Evolutionary conservation across 192 early-diverging fungal species (phyloP).

Genomic region (Chytriomyces hyalinus): DNA sequence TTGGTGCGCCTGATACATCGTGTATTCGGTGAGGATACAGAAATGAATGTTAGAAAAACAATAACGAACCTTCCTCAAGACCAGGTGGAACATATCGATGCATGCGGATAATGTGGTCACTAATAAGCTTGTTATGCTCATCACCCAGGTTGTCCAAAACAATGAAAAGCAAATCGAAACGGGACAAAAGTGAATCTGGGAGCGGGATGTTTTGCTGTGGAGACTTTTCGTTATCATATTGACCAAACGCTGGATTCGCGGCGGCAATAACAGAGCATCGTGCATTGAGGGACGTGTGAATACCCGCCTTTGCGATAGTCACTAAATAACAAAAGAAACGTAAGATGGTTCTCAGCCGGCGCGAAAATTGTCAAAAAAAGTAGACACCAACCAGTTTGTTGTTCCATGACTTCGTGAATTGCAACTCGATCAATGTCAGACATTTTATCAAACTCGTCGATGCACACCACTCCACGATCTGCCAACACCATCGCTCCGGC

Average conservation of each 20-base stretch:
- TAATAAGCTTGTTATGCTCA: slow-evolving; percentile 80
- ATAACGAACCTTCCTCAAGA: slow-evolving; percentile 74
- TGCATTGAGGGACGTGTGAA: slow-evolving; percentile 96
- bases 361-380: background rate
- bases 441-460: slow-evolving; percentile 99
- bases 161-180: slow-evolving; percentile 97
- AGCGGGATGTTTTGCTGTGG: slow-evolving; percentile 95
- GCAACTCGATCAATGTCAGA: slow-evolving; percentile 94
- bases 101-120: slow-evolving; percentile 91
- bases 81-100: slow-evolving; percentile 90
- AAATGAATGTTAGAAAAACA: background rate
- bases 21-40: background rate
- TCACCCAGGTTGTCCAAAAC: slow-evolving; percentile 92
- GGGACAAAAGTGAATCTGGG: slow-evolving; percentile 93
- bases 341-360: background rate
- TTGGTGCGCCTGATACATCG: slow-evolving; percentile 44
- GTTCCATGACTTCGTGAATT: slow-evolving; percentile 99
- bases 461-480: slow-evolving; percentile 96
- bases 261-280: slow-evolving; percentile 96
- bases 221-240: slow-evolving; percentile 85
- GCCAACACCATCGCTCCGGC: slow-evolving; percentile 99
- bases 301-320: slow-evolving; percentile 88
- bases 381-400: slow-evolving; percentile 76
- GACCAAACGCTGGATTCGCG: slow-evolving; percentile 83
- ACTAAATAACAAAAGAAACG: background rate